Conservation (phyloP, 2,329 filamentous ascomycete species). For the Fusarium verrucosum region DNA sequence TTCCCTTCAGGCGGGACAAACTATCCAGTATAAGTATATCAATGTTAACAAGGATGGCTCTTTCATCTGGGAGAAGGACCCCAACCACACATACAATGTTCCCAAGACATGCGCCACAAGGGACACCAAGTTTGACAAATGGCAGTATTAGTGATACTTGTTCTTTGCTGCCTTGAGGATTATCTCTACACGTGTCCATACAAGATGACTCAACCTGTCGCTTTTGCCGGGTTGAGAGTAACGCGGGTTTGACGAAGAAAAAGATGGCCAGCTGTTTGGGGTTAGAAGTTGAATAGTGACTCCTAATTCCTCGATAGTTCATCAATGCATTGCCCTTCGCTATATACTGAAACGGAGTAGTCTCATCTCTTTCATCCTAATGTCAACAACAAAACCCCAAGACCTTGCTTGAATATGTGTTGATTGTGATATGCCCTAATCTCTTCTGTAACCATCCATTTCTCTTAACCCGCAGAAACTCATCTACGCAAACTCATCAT, state of each 20-base stretch:
- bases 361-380: constrained; percentile 11
- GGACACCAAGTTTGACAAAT: constrained; percentile 44
- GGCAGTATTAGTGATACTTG: constrained; percentile 39
- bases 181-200: neutral
- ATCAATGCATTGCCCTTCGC: neutral
- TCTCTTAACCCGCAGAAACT: neutral
- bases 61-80: constrained; percentile 72
- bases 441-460: neutral
- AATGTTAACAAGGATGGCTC: constrained; percentile 63
- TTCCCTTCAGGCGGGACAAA: constrained; percentile 62
- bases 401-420: constrained; percentile 5
- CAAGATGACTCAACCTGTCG: neutral
- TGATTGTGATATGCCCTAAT: constrained; percentile 36
- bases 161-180: neutral
- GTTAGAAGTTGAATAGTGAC: neutral
- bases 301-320: neutral
- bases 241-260: neutral
- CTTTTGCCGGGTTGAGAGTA: neutral
- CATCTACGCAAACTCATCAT: constrained; percentile 55
- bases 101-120: constrained; percentile 46
- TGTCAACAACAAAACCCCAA: constrained; percentile 13
- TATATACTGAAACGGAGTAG: neutral
- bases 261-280: neutral
- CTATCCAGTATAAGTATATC: constrained; percentile 75
- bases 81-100: constrained; percentile 55